Conservation (phyloP, 2,329 filamentous ascomycete species). For the Cladosporium sp. region DNA sequence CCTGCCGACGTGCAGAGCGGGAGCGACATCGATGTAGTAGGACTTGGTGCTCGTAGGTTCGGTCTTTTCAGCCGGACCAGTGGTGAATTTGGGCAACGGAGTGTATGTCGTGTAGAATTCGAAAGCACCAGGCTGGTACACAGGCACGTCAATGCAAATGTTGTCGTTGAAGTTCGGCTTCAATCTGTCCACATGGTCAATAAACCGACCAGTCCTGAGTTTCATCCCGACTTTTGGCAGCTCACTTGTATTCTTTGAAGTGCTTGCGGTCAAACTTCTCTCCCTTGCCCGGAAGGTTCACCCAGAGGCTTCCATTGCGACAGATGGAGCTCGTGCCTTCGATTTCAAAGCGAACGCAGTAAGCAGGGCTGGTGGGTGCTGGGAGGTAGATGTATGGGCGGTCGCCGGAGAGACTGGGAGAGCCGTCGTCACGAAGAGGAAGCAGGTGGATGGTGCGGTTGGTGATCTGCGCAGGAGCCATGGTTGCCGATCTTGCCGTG, state of each 20-base stretch:
- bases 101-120: conserved; percentile 92
- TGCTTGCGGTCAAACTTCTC: conserved; percentile 69
- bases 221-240: conserved; percentile 4
- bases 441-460: conserved; percentile 67
- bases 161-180: conserved; percentile 88
- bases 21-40: conserved; percentile 93
- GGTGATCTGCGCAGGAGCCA: conserved; percentile 35
- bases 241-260: conserved; percentile 88
- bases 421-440: conserved; percentile 86
- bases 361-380: conserved; percentile 65
- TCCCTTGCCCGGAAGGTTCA: conserved; percentile 82
- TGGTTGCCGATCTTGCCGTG: conserved; percentile 15
- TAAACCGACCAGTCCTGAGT: background rate
- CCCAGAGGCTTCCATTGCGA: conserved; percentile 89
- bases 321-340: conserved; percentile 96
- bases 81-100: conserved; percentile 73
- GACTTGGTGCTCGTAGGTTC: conserved; percentile 58
- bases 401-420: conserved; percentile 79
- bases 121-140: conserved; percentile 79
- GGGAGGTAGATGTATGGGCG: conserved; percentile 78
- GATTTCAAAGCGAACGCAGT: conserved; percentile 82
- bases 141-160: conserved; percentile 83
- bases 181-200: conserved; percentile 54
- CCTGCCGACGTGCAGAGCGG: conserved; percentile 69
- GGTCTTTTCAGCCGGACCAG: conserved; percentile 47